A percentile compares a stretch with the other conserved stretches of the same genome.
Evolutionary conservation across 2,329 filamentous ascomycete genomes (phyloP).

Genomic region (Rosellinia necatrix): DNA sequence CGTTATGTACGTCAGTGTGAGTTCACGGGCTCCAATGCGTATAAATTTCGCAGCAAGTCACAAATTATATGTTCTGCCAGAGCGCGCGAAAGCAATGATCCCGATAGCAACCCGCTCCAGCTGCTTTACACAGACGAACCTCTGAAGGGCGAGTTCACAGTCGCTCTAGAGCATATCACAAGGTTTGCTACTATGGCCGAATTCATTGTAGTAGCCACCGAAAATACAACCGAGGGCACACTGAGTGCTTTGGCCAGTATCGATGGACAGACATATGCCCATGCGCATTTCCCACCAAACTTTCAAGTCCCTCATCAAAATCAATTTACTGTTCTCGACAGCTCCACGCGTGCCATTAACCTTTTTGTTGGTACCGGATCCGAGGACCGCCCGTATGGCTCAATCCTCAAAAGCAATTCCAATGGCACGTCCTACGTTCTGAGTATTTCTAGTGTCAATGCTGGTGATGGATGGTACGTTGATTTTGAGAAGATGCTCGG

Average conservation of each 20-base stretch:
- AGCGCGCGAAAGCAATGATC: constrained; percentile 66
- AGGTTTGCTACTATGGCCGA: constrained; percentile 95
- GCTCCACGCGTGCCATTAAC: constrained; percentile 92
- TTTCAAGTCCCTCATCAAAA: constrained; percentile 78
- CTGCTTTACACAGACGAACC: constrained; percentile 80
- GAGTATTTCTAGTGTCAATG: constrained; percentile 80
- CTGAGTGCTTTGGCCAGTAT: constrained; percentile 82
- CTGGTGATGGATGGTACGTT: constrained; percentile 76
- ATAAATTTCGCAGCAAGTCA: constrained; percentile 55
- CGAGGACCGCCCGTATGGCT: constrained; percentile 70
- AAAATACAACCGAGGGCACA: constrained; percentile 68
- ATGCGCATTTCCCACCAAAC: constrained; percentile 83
- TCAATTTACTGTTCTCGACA: constrained; percentile 92
- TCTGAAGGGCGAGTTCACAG: constrained; percentile 67
- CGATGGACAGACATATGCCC: constrained; percentile 80
- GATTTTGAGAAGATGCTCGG: constrained; percentile 97
- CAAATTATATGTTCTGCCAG: constrained; percentile 68
- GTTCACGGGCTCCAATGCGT: constrained; percentile 73
- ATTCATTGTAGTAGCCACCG: constrained; percentile 87
- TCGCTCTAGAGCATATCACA: constrained; percentile 72
- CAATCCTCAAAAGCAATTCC: constrained; percentile 96
- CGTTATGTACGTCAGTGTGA: constrained; percentile 81
- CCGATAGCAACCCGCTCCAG: constrained; percentile 63
- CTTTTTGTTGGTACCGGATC: constrained; percentile 85
- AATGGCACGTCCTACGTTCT: constrained; percentile 95